A percentile compares a stretch with the other conserved stretches of the same genome.
phyloP scores from a whole-genome alignment of 108 stramenopile genomes.

The Cyclotella atomus region DNA sequence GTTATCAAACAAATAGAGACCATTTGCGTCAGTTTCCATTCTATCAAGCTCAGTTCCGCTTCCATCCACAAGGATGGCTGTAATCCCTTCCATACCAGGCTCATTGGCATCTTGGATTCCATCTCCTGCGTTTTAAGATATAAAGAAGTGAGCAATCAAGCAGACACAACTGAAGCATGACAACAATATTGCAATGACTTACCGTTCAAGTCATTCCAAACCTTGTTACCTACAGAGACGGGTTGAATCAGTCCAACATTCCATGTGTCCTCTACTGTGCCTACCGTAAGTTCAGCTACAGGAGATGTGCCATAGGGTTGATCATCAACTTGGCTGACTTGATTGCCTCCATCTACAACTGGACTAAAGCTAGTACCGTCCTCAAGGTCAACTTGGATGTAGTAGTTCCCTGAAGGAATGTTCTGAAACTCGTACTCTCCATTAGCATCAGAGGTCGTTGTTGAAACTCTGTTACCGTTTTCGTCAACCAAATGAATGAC shows the following conservation, averaged over 20 bases:
- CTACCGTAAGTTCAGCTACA: conserved; percentile 6
- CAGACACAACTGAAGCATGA: neutral
- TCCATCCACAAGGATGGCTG: conserved; percentile 27
- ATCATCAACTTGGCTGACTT: conserved; percentile 23
- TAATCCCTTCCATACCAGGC: conserved; percentile 36
- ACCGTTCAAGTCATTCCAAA: conserved; percentile 50
- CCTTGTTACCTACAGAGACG: conserved; percentile 44
- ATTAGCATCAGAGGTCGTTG: conserved; percentile 23
- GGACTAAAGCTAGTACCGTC: conserved; percentile 35
- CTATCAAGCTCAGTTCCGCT: conserved; percentile 11
- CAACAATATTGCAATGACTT: conserved; percentile 4
- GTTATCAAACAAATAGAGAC: conserved; percentile 30
- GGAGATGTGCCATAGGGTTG: conserved; percentile 31
- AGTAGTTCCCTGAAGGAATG: conserved; percentile 22
- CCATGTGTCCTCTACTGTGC: conserved; percentile 15
- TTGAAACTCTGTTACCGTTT: conserved; percentile 8
- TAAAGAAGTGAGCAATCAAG: neutral
- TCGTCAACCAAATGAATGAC: conserved; percentile 22
- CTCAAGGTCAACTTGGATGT: conserved; percentile 22
- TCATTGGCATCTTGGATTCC: conserved; percentile 33
- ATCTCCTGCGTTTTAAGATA: neutral
- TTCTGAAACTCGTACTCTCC: conserved; percentile 23
- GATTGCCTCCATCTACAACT: conserved; percentile 34
- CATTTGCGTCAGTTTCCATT: conserved; percentile 34
- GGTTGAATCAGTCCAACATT: conserved; percentile 37